Evolutionary conservation across 2,329 filamentous ascomycete genomes (phyloP).

Genomic region (Cladosporium sp.): DNA sequence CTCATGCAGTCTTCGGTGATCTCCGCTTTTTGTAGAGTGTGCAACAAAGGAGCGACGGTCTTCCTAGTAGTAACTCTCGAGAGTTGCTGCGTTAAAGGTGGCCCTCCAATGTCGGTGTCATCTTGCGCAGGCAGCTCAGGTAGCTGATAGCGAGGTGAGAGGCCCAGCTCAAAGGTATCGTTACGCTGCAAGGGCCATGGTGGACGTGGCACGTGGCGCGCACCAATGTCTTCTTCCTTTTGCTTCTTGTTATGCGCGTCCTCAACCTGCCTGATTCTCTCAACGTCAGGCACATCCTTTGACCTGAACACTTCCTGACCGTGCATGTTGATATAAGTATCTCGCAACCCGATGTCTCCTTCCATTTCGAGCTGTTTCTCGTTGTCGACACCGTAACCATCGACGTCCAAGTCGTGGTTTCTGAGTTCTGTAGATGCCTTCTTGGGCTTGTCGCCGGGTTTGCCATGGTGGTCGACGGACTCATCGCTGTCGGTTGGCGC

Average conservation of each 20-base stretch:
- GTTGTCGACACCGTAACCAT: slow-evolving; percentile 73
- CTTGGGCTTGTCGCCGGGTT: slow-evolving; percentile 16
- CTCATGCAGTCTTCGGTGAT: slow-evolving; percentile 92
- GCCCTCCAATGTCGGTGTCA: slow-evolving; percentile 81
- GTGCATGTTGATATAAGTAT: slow-evolving; percentile 59
- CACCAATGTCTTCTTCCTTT: slow-evolving; percentile 34
- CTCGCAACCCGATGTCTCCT: slow-evolving; percentile 33
- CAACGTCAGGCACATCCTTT: slow-evolving; percentile 63
- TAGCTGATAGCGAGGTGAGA: slow-evolving; percentile 68
- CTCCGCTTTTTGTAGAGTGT: slow-evolving; percentile 70
- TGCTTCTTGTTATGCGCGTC: slow-evolving; percentile 19
- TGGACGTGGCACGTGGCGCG: slow-evolving; percentile 31
- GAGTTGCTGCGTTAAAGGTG: slow-evolving; percentile 59
- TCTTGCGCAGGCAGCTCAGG: slow-evolving; percentile 69
- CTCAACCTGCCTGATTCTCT: slow-evolving; percentile 43
- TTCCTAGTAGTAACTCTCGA: slow-evolving; percentile 47
- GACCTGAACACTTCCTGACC: slow-evolving; percentile 69
- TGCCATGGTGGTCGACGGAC: neutral
- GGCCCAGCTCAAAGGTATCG: slow-evolving; percentile 65
- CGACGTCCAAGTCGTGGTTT: slow-evolving; percentile 70
- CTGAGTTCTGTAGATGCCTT: neutral
- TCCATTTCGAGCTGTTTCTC: slow-evolving; percentile 54
- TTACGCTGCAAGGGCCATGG: slow-evolving; percentile 47
- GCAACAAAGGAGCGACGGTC: slow-evolving; percentile 35
- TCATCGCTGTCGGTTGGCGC: slow-evolving; percentile 15